These are phyloP conservation scores for Vigna hirtella DNA, from an alignment of 306 rosid genomes.

Conservation along the genomic window DNA sequence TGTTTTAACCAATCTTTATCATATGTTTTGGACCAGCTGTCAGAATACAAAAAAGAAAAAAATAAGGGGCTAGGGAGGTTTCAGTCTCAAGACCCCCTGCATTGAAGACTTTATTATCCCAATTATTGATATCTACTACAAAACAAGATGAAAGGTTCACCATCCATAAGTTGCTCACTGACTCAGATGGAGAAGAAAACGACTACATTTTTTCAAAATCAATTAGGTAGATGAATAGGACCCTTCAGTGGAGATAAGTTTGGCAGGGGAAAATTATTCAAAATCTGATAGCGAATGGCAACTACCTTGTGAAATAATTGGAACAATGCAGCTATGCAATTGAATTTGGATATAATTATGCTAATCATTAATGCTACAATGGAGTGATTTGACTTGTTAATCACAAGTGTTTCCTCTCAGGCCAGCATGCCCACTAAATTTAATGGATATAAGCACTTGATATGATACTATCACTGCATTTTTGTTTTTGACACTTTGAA, in stretches of 20 bases:
- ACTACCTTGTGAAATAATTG: constrained; percentile 47
- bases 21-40: neutral
- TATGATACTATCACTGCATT: constrained; percentile 29
- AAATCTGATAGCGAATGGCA: constrained; percentile 41
- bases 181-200: constrained; percentile 36
- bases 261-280: constrained; percentile 44
- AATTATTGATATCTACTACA: constrained; percentile 10
- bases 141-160: constrained; percentile 35
- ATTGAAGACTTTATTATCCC: constrained; percentile 16
- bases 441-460: constrained; percentile 31
- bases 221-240: constrained; percentile 47
- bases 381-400: constrained; percentile 46
- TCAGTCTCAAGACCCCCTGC: constrained; percentile 3
- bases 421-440: constrained; percentile 41
- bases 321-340: neutral
- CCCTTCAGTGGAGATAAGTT: constrained; percentile 40
- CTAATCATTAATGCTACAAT: constrained; percentile 43
- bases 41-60: neutral
- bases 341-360: constrained; percentile 40
- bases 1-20: constrained; percentile 26
- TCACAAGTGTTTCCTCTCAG: constrained; percentile 36
- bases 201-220: constrained; percentile 39
- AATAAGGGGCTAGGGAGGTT: constrained; percentile 27
- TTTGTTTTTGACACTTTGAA: constrained; percentile 31
- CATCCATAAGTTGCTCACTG: constrained; percentile 34